Conservation (phyloP, 2,329 filamentous ascomycete genomes). For the Diaporthe destruens region DNA sequence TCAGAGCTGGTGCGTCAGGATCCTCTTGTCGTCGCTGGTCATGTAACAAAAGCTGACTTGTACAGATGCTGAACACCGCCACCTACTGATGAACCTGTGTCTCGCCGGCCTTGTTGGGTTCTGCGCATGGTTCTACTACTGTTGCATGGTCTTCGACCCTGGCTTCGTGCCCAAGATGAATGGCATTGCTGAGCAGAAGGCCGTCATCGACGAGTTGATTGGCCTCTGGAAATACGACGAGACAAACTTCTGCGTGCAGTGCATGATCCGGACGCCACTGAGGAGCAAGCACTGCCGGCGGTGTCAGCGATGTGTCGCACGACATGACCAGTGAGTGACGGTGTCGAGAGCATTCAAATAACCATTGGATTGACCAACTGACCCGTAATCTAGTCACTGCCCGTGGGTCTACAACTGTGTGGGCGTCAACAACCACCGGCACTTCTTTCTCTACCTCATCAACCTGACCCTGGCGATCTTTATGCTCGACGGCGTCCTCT, state of each 20-base stretch:
- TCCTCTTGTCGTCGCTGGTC: neutral
- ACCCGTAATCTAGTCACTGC: conserved; percentile 75
- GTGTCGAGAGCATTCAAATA: neutral
- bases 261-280: conserved; percentile 93
- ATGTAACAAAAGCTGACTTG: conserved; percentile 32
- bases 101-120: conserved; percentile 76
- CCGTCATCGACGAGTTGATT: conserved; percentile 88
- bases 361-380: neutral
- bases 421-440: conserved; percentile 93
- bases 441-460: conserved; percentile 93
- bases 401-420: conserved; percentile 99
- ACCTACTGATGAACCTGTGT: conserved; percentile 81
- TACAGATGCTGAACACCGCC: conserved; percentile 71
- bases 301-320: conserved; percentile 92
- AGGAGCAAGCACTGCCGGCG: conserved; percentile 96
- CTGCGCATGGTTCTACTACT: conserved; percentile 87
- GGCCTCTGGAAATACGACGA: conserved; percentile 92
- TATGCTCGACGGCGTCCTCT: conserved; percentile 77
- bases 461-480: conserved; percentile 81
- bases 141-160: conserved; percentile 88
- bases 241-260: conserved; percentile 90
- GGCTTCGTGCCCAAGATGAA: conserved; percentile 93
- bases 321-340: conserved; percentile 89
- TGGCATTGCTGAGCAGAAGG: conserved; percentile 90
- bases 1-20: conserved; percentile 63